A percentile compares a stretch with the other conserved stretches of the same genome.
Conservation (phyloP, 2,329 filamentous ascomycete genomes). For the Clonostachys solani region DNA sequence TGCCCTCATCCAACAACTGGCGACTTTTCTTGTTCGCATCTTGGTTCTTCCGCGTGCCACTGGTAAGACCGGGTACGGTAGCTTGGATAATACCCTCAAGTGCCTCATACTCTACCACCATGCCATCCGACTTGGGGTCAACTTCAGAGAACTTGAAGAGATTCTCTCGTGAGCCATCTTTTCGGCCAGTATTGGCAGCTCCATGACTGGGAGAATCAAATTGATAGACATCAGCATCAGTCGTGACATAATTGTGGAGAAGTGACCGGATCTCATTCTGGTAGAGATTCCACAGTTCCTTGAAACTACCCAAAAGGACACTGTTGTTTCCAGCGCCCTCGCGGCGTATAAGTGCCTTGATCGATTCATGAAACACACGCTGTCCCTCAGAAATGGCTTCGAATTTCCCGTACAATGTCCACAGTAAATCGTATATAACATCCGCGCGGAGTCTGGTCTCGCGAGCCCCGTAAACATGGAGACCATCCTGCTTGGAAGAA, state of each 20-base stretch:
- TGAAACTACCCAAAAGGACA: constrained; percentile 80
- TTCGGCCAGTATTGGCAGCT: constrained; percentile 36
- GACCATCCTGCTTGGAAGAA: constrained; percentile 46
- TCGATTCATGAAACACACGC: constrained; percentile 87
- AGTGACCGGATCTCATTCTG: constrained; percentile 96
- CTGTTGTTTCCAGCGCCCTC: constrained; percentile 65
- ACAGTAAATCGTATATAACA: constrained; percentile 86
- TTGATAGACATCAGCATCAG: constrained; percentile 73
- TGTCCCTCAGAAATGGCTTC: constrained; percentile 96
- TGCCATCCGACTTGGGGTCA: constrained; percentile 73
- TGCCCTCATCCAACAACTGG: constrained; percentile 23
- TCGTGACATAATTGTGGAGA: constrained; percentile 93
- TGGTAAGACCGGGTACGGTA: constrained; percentile 88
- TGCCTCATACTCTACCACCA: constrained; percentile 82
- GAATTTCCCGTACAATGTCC: constrained; percentile 92
- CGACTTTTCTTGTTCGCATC: constrained; percentile 35
- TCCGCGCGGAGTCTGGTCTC: constrained; percentile 75
- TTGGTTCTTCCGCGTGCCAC: constrained; percentile 54
- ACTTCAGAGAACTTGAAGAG: constrained; percentile 86
- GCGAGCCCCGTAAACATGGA: constrained; percentile 61
- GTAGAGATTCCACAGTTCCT: constrained; percentile 95
- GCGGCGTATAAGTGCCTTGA: constrained; percentile 78
- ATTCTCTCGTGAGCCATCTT: constrained; percentile 50
- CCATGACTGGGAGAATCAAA: constrained; percentile 51
- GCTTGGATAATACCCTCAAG: constrained; percentile 85